These are phyloP conservation scores for Rhododendron ferrugineum DNA, from an alignment of 148 eudicot genomes.

Conservation along the genomic window DNA sequence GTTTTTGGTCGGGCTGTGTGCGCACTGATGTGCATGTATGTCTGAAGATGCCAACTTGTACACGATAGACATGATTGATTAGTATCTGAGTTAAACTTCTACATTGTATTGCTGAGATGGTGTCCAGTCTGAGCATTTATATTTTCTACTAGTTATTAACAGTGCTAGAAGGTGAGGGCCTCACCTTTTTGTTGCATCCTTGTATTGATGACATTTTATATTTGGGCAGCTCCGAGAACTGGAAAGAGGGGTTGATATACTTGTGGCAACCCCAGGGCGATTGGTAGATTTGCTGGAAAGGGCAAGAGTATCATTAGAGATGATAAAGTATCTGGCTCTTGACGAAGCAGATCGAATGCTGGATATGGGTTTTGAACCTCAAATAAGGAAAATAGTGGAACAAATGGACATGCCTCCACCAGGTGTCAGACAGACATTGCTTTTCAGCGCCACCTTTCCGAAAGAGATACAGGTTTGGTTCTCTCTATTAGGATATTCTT, in stretches of 20 bases:
- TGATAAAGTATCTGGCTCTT: constrained; percentile 71
- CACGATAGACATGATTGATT: neutral
- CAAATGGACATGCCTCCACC: constrained; percentile 84
- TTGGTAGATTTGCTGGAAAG: constrained; percentile 88
- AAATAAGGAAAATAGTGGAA: constrained; percentile 87
- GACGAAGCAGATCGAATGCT: constrained; percentile 95
- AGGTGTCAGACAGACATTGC: constrained; percentile 80
- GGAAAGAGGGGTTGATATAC: constrained; percentile 89
- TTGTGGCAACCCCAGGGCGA: constrained; percentile 94
- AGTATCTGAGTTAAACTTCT: neutral
- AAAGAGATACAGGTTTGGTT: constrained; percentile 80
- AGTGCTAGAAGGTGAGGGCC: neutral
- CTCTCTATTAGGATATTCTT: neutral
- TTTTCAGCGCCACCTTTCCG: constrained; percentile 93
- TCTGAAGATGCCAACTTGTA: neutral
- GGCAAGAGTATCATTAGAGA: constrained; percentile 63
- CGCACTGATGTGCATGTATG: neutral
- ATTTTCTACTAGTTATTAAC: neutral
- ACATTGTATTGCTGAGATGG: neutral
- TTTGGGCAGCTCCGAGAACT: constrained; percentile 64
- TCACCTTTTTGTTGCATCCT: neutral
- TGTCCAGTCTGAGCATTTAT: neutral
- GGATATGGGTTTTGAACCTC: constrained; percentile 97
- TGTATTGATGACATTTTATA: constrained; percentile 8
- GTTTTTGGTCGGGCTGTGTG: neutral